Percentiles rank a stretch among this genome's conserved stretches.
These are phyloP conservation scores for Asparagopsis taxiformis DNA, from an alignment of 31 red algal species.

Conservation along the genomic window DNA sequence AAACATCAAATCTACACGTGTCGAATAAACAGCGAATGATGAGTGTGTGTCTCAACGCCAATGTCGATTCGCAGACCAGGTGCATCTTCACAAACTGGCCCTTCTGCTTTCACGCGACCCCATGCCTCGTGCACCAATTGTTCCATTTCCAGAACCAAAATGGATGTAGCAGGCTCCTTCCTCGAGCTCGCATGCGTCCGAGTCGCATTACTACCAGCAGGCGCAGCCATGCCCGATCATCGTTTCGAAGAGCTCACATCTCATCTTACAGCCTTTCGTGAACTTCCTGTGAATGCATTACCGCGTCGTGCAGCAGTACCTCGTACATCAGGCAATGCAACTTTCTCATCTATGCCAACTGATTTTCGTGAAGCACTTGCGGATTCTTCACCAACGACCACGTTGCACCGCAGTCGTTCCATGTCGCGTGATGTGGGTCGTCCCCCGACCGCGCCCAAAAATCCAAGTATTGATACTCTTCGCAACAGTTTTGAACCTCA, in stretches of 20 bases:
- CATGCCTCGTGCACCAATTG: too few species aligned
- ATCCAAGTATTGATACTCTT: too few species aligned
- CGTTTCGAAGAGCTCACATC: slow-evolving; percentile 64
- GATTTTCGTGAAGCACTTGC: slow-evolving; percentile 17
- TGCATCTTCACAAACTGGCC: too few species aligned
- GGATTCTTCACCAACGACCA: slow-evolving; percentile 7
- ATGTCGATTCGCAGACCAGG: too few species aligned
- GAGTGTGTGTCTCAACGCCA: too few species aligned
- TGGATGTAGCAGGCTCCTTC: slow-evolving; percentile 64
- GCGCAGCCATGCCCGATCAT: slow-evolving; percentile 44
- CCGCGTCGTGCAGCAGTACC: slow-evolving; percentile 48
- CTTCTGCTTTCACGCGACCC: too few species aligned
- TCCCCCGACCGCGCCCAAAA: too few species aligned
- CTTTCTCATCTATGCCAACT: slow-evolving; percentile 42
- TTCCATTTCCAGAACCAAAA: too few species aligned
- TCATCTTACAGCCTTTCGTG: slow-evolving; percentile 57
- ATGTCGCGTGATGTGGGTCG: slow-evolving; percentile 37
- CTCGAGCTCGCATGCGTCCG: slow-evolving; percentile 70
- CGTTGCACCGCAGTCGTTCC: slow-evolving; percentile 36
- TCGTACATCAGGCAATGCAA: slow-evolving; percentile 36
- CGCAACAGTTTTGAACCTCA: too few species aligned
- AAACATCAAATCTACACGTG: too few species aligned
- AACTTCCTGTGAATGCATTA: slow-evolving; percentile 54
- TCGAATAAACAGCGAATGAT: too few species aligned
- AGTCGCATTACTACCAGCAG: slow-evolving; percentile 64